Percentiles rank a stretch among this genome's conserved stretches.
Conservation (phyloP, 2,329 filamentous ascomycete genomes). For the Aspergillaceae sp. region DNA sequence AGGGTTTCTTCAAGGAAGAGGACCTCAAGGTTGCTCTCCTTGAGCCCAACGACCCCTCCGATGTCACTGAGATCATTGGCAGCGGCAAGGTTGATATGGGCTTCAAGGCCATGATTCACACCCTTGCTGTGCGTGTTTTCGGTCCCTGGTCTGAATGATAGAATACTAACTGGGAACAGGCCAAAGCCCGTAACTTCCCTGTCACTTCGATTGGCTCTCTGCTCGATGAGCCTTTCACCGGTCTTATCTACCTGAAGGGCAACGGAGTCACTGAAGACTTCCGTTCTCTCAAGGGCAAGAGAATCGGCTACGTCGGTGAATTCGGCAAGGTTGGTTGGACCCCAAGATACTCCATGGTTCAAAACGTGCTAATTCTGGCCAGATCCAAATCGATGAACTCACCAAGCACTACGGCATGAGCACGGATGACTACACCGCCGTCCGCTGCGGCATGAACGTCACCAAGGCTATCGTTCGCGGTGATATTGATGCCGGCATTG, state of each 20-base stretch:
- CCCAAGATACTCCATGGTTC: background rate
- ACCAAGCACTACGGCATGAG: conserved; percentile 70
- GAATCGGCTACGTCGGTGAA: conserved; percentile 71
- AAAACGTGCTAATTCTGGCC: background rate
- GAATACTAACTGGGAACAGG: conserved; percentile 36
- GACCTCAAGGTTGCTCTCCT: conserved; percentile 69
- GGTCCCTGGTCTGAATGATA: background rate
- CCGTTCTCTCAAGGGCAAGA: conserved; percentile 64
- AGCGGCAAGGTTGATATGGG: conserved; percentile 67
- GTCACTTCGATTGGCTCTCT: conserved; percentile 65
- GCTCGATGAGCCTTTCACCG: conserved; percentile 71
- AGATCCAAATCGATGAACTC: conserved; percentile 75
- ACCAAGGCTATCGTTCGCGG: conserved; percentile 66
- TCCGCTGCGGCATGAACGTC: conserved; percentile 75
- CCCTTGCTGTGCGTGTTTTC: conserved; percentile 52
- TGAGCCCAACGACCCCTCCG: conserved; percentile 70
- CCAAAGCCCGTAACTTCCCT: conserved; percentile 66
- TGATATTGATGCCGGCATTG: conserved; percentile 65
- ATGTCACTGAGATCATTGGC: conserved; percentile 75
- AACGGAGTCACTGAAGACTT: conserved; percentile 70
- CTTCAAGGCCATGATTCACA: conserved; percentile 80
- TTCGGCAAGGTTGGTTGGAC: conserved; percentile 53
- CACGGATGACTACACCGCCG: conserved; percentile 62
- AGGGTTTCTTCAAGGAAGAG: conserved; percentile 65
- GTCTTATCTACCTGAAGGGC: conserved; percentile 66